A percentile compares a stretch with the other conserved stretches of the same genome.
These are phyloP conservation scores for Daldinia bambusicola DNA, from an alignment of 495 filamentous ascomycete species.

Conservation along the genomic window DNA sequence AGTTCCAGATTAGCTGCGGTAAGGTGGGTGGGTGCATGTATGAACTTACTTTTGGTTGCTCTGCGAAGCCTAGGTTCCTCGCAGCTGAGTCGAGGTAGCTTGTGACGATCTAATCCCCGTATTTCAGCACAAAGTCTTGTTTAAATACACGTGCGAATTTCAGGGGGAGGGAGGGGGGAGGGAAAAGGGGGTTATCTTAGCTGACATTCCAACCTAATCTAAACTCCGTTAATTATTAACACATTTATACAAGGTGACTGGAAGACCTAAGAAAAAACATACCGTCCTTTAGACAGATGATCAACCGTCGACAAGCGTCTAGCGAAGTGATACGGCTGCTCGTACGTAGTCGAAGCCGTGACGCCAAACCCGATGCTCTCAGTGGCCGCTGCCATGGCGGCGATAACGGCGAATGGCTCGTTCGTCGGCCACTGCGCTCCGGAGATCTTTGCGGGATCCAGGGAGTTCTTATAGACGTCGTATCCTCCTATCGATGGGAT, in stretches of 20 bases:
- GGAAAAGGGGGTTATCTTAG: background rate
- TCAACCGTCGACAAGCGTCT: slow-evolving; percentile 72
- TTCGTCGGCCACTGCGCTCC: slow-evolving; percentile 77
- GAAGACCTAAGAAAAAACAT: slow-evolving; percentile 13
- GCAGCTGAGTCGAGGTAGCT: slow-evolving; percentile 75
- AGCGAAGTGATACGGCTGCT: slow-evolving; percentile 75
- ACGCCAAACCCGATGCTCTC: slow-evolving; percentile 72
- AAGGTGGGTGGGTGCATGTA: background rate
- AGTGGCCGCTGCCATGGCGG: slow-evolving; percentile 63
- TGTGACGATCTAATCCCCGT: slow-evolving; percentile 63
- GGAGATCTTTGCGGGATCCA: slow-evolving; percentile 66
- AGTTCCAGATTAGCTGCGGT: no score
- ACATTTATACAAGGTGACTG: background rate
- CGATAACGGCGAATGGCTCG: slow-evolving; percentile 56
- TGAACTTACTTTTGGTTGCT: slow-evolving; percentile 56
- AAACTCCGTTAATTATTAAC: slow-evolving; percentile 12
- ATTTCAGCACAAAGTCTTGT: slow-evolving; percentile 21
- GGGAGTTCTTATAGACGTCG: slow-evolving; percentile 70
- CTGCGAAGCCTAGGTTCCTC: slow-evolving; percentile 64
- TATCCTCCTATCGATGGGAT: slow-evolving; percentile 58
- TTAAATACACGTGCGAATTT: background rate
- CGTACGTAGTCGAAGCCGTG: slow-evolving; percentile 73
- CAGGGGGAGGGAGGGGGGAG: background rate
- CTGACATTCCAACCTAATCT: slow-evolving; percentile 69
- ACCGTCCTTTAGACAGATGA: slow-evolving; percentile 72